Conservation (phyloP, 257 asterid species). For the Fraxinus cuspidata region DNA sequence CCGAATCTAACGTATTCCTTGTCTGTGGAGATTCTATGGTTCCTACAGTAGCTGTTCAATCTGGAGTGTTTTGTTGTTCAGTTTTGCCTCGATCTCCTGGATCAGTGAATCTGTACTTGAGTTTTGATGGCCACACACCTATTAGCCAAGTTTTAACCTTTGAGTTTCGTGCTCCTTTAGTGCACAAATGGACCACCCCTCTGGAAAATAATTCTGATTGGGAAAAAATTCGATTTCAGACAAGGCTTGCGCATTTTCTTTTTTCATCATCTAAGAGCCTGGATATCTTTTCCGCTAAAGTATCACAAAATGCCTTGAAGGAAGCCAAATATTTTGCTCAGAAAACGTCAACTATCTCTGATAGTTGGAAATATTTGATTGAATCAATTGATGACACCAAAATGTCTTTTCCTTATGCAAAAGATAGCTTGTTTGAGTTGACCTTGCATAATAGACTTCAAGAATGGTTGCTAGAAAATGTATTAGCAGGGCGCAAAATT, state of each 20-base stretch:
- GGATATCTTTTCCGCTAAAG: conserved; percentile 49
- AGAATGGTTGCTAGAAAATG: conserved; percentile 86
- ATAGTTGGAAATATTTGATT: conserved; percentile 55
- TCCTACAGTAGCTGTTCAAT: conserved; percentile 63
- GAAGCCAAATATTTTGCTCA: conserved; percentile 68
- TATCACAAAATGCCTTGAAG: conserved; percentile 55
- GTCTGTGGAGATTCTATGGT: conserved; percentile 67
- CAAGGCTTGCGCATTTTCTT: conserved; percentile 78
- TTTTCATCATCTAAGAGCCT: conserved; percentile 72
- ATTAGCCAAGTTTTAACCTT: conserved; percentile 73
- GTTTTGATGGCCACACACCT: conserved; percentile 74
- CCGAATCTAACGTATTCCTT: conserved; percentile 53
- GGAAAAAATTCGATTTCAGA: conserved; percentile 72
- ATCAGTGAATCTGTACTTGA: conserved; percentile 61
- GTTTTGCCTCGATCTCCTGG: conserved; percentile 75
- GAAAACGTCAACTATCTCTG: conserved; percentile 51
- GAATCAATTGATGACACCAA: conserved; percentile 55
- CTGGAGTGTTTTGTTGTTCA: conserved; percentile 78
- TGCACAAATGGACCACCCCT: conserved; percentile 30
- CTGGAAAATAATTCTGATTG: conserved; percentile 49
- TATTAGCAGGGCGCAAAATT: conserved; percentile 56
- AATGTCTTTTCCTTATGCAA: conserved; percentile 65
- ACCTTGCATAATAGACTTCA: conserved; percentile 63
- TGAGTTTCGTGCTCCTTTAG: conserved; percentile 71
- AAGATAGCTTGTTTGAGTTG: conserved; percentile 74